Evolutionary conservation across 108 stramenopile genomes (phyloP).

Genomic region (Aurantiochytrium sp.): DNA sequence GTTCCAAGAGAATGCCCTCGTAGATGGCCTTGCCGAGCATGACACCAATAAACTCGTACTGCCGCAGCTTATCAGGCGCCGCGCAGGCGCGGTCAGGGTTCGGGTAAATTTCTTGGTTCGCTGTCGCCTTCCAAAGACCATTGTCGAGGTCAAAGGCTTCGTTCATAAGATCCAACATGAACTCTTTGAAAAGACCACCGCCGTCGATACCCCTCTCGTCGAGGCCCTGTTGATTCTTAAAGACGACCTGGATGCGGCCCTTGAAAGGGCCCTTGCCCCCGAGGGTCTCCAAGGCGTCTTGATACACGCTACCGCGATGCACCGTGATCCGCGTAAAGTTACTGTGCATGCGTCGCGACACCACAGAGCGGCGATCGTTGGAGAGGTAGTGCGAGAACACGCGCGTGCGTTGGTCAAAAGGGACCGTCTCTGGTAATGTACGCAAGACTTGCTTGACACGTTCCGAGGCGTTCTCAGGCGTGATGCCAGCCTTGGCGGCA

Average conservation of each 20-base stretch:
- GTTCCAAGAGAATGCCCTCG: slow-evolving; percentile 72
- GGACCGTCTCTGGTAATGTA: not conserved
- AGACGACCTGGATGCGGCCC: slow-evolving; percentile 81
- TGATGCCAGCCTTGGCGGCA: not conserved
- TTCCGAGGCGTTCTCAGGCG: not conserved
- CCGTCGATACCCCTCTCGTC: slow-evolving; percentile 98
- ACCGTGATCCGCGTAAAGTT: slow-evolving; percentile 43
- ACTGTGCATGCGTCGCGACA: not conserved
- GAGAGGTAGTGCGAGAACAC: not conserved
- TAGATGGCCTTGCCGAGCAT: slow-evolving; percentile 94
- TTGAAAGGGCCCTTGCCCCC: slow-evolving; percentile 54
- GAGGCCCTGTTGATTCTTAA: slow-evolving; percentile 77
- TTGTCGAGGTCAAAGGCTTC: slow-evolving; percentile 30
- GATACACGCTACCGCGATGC: slow-evolving; percentile 60
- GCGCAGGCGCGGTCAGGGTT: slow-evolving; percentile 60
- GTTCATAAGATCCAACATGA: slow-evolving; percentile 46
- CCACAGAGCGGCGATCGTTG: not conserved
- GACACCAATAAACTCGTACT: slow-evolving; percentile 83
- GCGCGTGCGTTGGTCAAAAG: not conserved
- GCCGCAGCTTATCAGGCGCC: slow-evolving; percentile 52
- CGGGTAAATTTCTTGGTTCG: not conserved
- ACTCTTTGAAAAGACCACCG: slow-evolving; percentile 97
- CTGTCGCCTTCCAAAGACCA: not conserved
- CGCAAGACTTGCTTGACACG: not conserved
- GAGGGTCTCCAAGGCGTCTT: slow-evolving; percentile 64